These are phyloP conservation scores for Jackrogersella multiformis DNA, from an alignment of 495 filamentous ascomycete species.

Conservation along the genomic window DNA sequence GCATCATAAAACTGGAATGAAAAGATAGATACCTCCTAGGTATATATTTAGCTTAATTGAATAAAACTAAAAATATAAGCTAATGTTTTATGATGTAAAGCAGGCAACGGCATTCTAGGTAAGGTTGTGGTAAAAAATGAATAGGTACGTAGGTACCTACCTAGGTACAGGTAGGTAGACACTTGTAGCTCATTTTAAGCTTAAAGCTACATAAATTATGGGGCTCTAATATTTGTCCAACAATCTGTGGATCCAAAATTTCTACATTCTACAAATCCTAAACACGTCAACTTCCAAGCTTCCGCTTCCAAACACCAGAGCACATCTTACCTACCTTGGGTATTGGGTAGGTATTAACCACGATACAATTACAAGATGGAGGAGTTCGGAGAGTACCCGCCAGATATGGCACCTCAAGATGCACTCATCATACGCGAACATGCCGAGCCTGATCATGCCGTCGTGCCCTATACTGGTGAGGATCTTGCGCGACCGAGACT, in stretches of 20 bases:
- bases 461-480: conserved; percentile 71
- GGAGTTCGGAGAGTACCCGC: conserved; percentile 64
- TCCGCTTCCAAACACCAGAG: not conserved
- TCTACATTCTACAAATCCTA: too few relatives aligned
- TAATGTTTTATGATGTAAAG: too few relatives aligned
- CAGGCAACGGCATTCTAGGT: too few relatives aligned
- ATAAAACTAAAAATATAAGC: too few relatives aligned
- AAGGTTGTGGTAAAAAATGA: too few relatives aligned
- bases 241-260: conserved; percentile 11
- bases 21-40: too few relatives aligned
- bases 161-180: not conserved
- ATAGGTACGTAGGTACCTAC: not conserved
- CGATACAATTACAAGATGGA: conserved; percentile 55
- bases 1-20: too few relatives aligned
- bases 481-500: conserved; percentile 73
- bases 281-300: conserved; percentile 13
- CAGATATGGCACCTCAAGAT: conserved; percentile 65
- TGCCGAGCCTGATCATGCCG: conserved; percentile 61
- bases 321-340: too few relatives aligned
- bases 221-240: not conserved
- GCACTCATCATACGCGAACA: conserved; percentile 62
- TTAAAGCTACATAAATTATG: too few relatives aligned
- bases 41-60: too few relatives aligned
- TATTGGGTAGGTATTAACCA: conserved; percentile 4
- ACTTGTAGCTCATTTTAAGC: too few relatives aligned